These are phyloP conservation scores for Blastomyces silverae DNA, from an alignment of 2,329 filamentous ascomycete species.

Conservation along the genomic window DNA sequence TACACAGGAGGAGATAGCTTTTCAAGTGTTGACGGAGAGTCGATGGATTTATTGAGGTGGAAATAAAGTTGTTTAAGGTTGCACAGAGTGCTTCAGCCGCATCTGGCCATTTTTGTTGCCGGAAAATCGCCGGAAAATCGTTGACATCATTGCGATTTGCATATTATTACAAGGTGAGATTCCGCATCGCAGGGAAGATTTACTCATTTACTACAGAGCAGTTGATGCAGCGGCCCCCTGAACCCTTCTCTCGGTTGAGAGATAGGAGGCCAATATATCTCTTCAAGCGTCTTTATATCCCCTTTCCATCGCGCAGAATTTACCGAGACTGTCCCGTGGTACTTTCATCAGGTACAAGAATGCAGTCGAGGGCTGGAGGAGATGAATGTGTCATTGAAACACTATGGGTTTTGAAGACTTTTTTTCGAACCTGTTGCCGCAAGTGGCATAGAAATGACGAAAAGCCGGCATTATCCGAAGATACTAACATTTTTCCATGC, in stretches of 20 bases:
- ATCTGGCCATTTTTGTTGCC: neutral
- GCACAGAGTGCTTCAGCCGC: neutral
- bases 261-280: neutral
- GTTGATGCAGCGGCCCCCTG: no score
- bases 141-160: no score
- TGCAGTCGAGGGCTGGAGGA: neutral
- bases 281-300: neutral
- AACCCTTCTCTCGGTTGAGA: neutral
- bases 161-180: no score
- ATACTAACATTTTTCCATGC: neutral
- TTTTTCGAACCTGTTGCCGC: neutral
- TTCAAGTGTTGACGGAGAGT: neutral
- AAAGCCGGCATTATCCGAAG: neutral
- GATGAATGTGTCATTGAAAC: no score
- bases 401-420: neutral
- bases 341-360: neutral
- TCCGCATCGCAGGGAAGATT: no score
- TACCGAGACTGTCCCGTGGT: neutral
- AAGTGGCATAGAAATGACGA: neutral
- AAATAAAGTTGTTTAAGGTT: neutral
- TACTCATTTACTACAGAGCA: no score
- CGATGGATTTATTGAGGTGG: neutral
- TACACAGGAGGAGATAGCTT: neutral
- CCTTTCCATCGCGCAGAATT: neutral
- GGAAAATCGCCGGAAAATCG: no score